These are phyloP conservation scores for Lotmaria passim DNA, from an alignment of 208 protist genomes.

Conservation along the genomic window DNA sequence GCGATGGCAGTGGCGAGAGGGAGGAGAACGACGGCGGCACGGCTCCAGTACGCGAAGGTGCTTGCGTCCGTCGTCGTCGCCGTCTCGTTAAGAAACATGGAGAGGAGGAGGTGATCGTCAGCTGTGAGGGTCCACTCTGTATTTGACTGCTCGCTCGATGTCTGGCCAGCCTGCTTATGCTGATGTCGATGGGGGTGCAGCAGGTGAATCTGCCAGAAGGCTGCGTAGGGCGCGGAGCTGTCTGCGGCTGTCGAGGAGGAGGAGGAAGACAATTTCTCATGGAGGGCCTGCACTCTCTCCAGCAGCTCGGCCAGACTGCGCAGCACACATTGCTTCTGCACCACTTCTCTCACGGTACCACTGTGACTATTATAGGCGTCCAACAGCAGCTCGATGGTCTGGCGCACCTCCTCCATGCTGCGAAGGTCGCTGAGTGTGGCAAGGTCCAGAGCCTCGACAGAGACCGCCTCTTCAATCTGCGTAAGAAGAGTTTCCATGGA, in stretches of 20 bases:
- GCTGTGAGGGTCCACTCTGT: constrained; percentile 18
- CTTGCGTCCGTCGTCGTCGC: constrained; percentile 41
- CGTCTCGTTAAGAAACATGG: constrained; percentile 73
- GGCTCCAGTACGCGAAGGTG: constrained; percentile 37
- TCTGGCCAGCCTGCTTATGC: neutral
- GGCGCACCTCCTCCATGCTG: constrained; percentile 28
- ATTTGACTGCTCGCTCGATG: neutral
- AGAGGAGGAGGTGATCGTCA: constrained; percentile 58
- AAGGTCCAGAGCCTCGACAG: constrained; percentile 33
- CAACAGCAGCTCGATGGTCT: constrained; percentile 41
- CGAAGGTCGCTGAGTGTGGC: constrained; percentile 4
- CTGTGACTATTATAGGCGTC: constrained; percentile 48
- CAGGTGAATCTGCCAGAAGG: constrained; percentile 9
- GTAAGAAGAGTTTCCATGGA: constrained; percentile 20
- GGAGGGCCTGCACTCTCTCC: constrained; percentile 9
- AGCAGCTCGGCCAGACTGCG: constrained; percentile 38
- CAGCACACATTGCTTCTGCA: constrained; percentile 39
- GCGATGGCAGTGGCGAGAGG: constrained; percentile 29
- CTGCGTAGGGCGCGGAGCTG: neutral
- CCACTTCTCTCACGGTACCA: constrained; percentile 9
- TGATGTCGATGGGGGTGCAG: constrained; percentile 8
- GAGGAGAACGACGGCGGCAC: constrained; percentile 39
- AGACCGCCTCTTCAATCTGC: constrained; percentile 10
- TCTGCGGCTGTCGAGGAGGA: neutral
- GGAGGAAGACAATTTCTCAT: neutral